These are phyloP conservation scores for Dactylellina drechsleri DNA, from an alignment of 2,329 filamentous ascomycete genomes.

Conservation along the genomic window DNA sequence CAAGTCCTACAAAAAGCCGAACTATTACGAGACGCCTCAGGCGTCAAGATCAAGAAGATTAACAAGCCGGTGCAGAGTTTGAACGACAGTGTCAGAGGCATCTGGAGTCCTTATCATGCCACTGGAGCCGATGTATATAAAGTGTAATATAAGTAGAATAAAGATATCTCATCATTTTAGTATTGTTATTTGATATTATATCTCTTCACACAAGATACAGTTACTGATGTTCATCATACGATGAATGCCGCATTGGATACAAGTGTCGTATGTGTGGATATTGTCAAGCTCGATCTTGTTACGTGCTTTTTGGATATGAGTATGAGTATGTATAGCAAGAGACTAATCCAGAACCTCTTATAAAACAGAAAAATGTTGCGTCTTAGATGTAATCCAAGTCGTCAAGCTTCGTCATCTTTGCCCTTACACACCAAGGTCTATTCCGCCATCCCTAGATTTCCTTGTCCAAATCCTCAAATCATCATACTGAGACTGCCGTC, in stretches of 20 bases:
- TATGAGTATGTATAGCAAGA: conserved; percentile 5
- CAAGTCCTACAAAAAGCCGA: conserved; percentile 84
- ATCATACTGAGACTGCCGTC: no score
- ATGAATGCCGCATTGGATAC: no score
- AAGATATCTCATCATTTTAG: conserved; percentile 3
- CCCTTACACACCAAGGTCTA: no score
- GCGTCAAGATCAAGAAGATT: conserved; percentile 74
- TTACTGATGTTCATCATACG: background rate
- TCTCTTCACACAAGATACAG: background rate
- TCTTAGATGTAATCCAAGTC: no score
- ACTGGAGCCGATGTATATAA: conserved; percentile 55
- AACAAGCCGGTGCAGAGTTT: conserved; percentile 73
- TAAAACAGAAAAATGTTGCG: no score
- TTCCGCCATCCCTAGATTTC: no score
- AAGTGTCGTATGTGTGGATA: no score
- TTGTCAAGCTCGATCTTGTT: no score
- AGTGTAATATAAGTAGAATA: conserved; percentile 39
- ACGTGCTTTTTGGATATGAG: background rate
- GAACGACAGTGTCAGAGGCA: conserved; percentile 74
- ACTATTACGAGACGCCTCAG: conserved; percentile 76
- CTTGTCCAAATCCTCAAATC: no score
- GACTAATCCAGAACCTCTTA: no score
- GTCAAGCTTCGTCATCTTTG: no score
- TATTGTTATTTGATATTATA: background rate
- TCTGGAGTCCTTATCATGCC: conserved; percentile 77